phyloP scores from a whole-genome alignment of 306 rosid genomes.

The Canavalia gladiata region DNA sequence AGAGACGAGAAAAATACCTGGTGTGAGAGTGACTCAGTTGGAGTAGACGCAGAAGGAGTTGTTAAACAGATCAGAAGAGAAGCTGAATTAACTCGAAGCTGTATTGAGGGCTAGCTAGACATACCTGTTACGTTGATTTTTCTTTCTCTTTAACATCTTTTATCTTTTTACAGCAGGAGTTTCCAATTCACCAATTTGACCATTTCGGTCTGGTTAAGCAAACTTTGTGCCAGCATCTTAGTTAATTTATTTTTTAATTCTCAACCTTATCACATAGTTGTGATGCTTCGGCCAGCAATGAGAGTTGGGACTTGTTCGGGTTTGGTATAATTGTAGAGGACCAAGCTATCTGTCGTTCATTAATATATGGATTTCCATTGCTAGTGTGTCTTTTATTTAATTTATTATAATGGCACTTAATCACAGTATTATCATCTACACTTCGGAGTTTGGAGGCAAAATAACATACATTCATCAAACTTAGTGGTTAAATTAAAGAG shows the following conservation, averaged over 20 bases:
- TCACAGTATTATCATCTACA: neutral
- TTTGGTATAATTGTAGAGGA: conserved; percentile 13
- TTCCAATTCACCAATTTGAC: conserved; percentile 59
- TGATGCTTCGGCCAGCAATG: conserved; percentile 48
- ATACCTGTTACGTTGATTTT: conserved; percentile 31
- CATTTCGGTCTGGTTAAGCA: conserved; percentile 60
- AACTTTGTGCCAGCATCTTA: conserved; percentile 47
- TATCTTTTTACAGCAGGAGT: conserved; percentile 44
- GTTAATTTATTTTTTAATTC: conserved; percentile 36
- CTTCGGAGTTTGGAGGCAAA: neutral
- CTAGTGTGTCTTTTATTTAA: neutral
- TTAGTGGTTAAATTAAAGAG: conserved; percentile 16
- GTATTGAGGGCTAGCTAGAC: conserved; percentile 38
- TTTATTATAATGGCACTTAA: neutral
- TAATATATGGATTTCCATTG: conserved; percentile 7
- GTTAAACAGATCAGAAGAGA: conserved; percentile 26
- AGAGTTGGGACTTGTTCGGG: conserved; percentile 20
- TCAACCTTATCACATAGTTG: conserved; percentile 49
- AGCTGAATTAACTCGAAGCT: conserved; percentile 44
- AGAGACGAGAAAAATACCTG: conserved; percentile 44
- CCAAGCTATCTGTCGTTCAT: conserved; percentile 7
- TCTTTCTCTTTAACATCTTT: neutral
- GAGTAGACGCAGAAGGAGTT: conserved; percentile 34
- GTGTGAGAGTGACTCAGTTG: neutral
- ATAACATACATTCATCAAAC: conserved; percentile 4